Percentiles rank a stretch among this genome's conserved stretches.
Conservation (phyloP, 176 grass and related monocot genomes). For the Aegilops longissima region DNA sequence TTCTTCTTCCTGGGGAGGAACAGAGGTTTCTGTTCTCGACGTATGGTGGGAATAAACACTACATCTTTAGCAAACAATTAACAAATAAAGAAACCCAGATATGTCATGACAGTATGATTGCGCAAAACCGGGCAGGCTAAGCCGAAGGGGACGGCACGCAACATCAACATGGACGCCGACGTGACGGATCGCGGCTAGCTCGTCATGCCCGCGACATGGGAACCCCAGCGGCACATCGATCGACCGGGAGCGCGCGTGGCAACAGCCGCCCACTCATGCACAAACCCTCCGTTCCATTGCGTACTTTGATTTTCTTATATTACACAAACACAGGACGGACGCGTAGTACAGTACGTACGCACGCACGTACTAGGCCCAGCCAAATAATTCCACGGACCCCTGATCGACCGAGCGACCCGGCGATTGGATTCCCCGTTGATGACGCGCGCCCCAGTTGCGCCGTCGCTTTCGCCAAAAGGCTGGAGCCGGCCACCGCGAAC, state of each 20-base stretch:
- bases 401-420: not conserved
- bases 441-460: not conserved
- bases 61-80: too few relatives aligned
- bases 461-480: constrained; percentile 42
- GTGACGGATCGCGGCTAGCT: not conserved
- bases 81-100: not conserved
- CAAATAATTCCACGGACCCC: not conserved
- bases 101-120: not conserved
- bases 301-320: not conserved
- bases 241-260: not conserved
- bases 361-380: not conserved
- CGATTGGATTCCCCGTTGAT: not conserved
- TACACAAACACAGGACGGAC: not conserved
- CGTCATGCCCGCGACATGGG: not conserved
- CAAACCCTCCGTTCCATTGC: not conserved
- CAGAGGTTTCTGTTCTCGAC: not conserved
- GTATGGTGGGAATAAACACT: not conserved
- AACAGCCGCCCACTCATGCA: not conserved
- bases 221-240: not conserved
- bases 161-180: not conserved
- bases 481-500: constrained; percentile 1
- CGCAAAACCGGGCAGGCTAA: not conserved
- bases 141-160: not conserved
- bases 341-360: not conserved
- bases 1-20: not conserved